Percentiles rank a stretch among this genome's conserved stretches.
Conservation (phyloP, 2,329 filamentous ascomycete species). For the Pyrenophora tritici-repentis region DNA sequence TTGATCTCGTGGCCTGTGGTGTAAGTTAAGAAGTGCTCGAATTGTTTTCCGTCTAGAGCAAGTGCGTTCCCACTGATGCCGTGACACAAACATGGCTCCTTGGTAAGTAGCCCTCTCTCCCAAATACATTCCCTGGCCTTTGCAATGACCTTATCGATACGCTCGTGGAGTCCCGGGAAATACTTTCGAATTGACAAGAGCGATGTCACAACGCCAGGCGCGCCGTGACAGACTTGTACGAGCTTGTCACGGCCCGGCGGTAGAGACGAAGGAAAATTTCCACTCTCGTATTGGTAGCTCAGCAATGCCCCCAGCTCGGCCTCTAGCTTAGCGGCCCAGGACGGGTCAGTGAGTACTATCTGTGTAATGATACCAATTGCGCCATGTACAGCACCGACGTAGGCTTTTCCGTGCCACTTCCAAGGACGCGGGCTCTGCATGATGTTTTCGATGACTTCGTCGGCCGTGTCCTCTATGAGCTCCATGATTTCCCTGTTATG, state of each 20-base stretch:
- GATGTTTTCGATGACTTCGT: slow-evolving; percentile 64
- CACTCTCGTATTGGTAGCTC: slow-evolving; percentile 63
- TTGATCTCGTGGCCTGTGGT: slow-evolving; percentile 62
- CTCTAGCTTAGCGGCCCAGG: slow-evolving; percentile 60
- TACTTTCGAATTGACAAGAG: slow-evolving; percentile 61
- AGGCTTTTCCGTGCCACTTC: slow-evolving; percentile 67
- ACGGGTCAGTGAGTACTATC: slow-evolving; percentile 63
- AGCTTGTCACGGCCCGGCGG: slow-evolving; percentile 56
- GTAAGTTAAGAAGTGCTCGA: slow-evolving; percentile 64
- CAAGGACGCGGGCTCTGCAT: slow-evolving; percentile 61
- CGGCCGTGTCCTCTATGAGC: slow-evolving; percentile 58
- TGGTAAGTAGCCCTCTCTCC: slow-evolving; percentile 64
- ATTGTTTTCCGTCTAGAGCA: slow-evolving; percentile 55
- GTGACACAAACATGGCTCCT: slow-evolving; percentile 69
- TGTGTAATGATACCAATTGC: slow-evolving; percentile 73
- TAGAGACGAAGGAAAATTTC: slow-evolving; percentile 66
- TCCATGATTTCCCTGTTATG: slow-evolving; percentile 57
- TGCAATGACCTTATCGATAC: slow-evolving; percentile 59
- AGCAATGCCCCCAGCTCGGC: slow-evolving; percentile 61
- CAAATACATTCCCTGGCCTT: slow-evolving; percentile 60
- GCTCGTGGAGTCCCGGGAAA: slow-evolving; percentile 60
- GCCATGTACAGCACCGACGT: slow-evolving; percentile 71
- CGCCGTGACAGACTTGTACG: slow-evolving; percentile 71
- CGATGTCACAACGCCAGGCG: slow-evolving; percentile 65
- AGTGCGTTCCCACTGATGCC: slow-evolving; percentile 69